Evolutionary conservation across 1,284 basidiomycete species (phyloP).

Genomic region (Tilletia setariae): DNA sequence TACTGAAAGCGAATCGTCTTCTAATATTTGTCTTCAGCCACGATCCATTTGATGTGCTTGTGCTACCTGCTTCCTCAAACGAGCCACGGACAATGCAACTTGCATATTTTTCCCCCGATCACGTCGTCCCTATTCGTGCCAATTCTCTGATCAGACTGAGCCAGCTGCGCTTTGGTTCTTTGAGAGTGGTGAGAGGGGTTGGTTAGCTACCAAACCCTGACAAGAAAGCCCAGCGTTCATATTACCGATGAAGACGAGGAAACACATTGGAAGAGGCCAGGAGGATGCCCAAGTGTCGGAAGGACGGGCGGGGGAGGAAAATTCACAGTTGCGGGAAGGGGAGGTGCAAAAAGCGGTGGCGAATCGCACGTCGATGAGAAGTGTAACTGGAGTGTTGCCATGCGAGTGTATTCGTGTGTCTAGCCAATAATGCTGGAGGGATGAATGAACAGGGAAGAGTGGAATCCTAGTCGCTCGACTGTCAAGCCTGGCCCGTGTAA

Average conservation of each 20-base stretch:
- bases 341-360: too few species aligned
- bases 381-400: neutral
- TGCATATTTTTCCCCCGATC: too few species aligned
- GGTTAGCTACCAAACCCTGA: neutral
- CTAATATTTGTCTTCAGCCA: neutral
- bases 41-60: neutral
- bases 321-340: too few species aligned
- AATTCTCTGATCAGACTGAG: too few species aligned
- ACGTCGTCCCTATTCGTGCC: too few species aligned
- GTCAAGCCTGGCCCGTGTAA: neutral
- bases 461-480: neutral
- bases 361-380: neutral
- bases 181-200: neutral
- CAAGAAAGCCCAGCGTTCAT: neutral
- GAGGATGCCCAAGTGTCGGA: too few species aligned
- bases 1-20: neutral
- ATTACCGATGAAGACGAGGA: neutral
- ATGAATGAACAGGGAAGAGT: constrained; percentile 1
- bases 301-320: too few species aligned
- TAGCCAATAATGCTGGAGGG: constrained; percentile 12
- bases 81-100: too few species aligned
- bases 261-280: neutral
- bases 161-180: too few species aligned
- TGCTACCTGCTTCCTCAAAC: too few species aligned
- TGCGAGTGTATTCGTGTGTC: neutral